Evolutionary conservation across 495 filamentous ascomycete species (phyloP), one percentile per base, ranked within the genome.

Genomic region (Cairneyella variabilis): DNA sequence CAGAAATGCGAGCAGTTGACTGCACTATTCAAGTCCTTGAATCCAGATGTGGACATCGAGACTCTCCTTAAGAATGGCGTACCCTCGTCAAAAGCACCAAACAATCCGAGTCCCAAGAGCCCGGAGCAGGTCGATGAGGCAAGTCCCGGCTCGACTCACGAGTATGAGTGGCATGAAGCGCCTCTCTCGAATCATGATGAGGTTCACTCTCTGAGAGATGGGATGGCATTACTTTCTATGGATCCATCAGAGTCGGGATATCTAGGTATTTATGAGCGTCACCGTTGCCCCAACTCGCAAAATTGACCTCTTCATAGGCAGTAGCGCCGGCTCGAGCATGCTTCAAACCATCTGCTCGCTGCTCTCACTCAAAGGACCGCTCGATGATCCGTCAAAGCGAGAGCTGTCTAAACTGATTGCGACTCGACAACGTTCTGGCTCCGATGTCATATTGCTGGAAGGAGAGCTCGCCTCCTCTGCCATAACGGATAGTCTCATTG

Each of bases 231-330:
- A 16, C 58, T 78, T 36, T 74, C 75, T 1, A 75, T 73, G 18
- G 73, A 71, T 26, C 71, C 74, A 11, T 73, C 74, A 57, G 75
- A 72, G 48, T 64, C 73, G 26, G 75, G 75, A n/a, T 78, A 78
- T 53, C 71, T 78, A 52, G 74, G 73, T 73, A 57, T 12, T 58
- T 66, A 36, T 37, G 12, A 16, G 3, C 26, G 16, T 30, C 23
- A 18, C 30, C 23, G 5, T 32, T 26, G 1, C 16, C 27, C 1
- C 10, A 38, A 37, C 17, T 28, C n/a, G n/a, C n/a, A n/a, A n/a
- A n/a, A 43, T 47, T 25, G 14, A 38, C 36, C 12, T 28, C 40
- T 27, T 27, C 27, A n/a, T 43, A 27, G 45, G 42, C 10, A 38
- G 25, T 36, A 36, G 27, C 26, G 27, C 32, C 32, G 26, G 54